Base-by-base conservation (phyloP, 768 basidiomycete species). In the Omphalotus guepiniiformis region DNA sequence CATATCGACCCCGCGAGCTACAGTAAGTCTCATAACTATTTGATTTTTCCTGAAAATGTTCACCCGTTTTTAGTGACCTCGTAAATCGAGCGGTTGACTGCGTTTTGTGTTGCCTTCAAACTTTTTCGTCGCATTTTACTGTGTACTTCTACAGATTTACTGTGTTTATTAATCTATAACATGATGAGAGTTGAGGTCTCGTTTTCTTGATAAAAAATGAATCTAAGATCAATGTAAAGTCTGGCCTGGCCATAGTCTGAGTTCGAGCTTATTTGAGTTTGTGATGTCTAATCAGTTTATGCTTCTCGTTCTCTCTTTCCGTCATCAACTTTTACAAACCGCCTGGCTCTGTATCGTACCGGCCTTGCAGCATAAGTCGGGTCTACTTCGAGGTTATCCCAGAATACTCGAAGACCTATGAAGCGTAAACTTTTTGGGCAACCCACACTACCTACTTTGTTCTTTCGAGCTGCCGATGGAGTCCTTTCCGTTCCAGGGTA, bases 1-100 rank as follows among this genome's bases (percentile, higher is more conserved):
- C 85, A 87, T 58, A 91, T 97, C 56, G 93, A 96, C 60, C 87
- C 93, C 35, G 86, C 93, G 29, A 93, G 85, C 55, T 98, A 98
- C 76, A 98, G 92, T 94, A 58, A 65, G 90, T 83, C 15, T 47
- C 42, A 15, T 36, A 2, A 19, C 21, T 52, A 43, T n/a, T 6
- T 18, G 13, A 2, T 3, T 28, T 12, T 25, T 15, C 23, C 1
- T 13, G 23, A 16, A 15, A 25, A 26, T 9, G 41, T 46, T 45
- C 6, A 53, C 32, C 22, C 26, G 22, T 22, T 9, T 32, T 3
- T 50, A 76, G 75, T 77, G 75, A 77, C 75, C 25, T 75, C 75
- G 53, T 82, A 63, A 70, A 68, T 32, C 55, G 43, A 46, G 58
- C 47, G 37, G 40, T 49, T 42, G 47, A 30, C 16, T 11, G 19